Percentiles rank a stretch among this genome's conserved stretches.
Conservation (phyloP, 1,284 basidiomycete genomes). For the Cutaneotrichosporon spelunceum region DNA sequence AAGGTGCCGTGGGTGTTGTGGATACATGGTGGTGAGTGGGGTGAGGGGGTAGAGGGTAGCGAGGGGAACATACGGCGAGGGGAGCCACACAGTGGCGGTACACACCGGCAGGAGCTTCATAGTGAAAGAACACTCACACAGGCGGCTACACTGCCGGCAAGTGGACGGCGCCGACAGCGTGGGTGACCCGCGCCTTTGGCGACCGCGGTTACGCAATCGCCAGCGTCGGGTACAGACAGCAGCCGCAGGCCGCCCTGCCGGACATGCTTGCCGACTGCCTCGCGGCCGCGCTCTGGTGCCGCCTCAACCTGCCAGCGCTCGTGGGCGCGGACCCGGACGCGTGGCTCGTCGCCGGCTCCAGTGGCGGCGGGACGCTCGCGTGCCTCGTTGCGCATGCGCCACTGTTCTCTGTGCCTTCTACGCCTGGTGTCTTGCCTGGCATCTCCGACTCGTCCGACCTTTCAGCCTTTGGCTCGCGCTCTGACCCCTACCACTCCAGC, state of each 20-base stretch:
- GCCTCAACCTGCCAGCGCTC: constrained; percentile 5
- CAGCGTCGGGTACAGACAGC: constrained; percentile 33
- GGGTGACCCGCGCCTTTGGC: constrained; percentile 31
- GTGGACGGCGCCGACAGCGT: constrained; percentile 23
- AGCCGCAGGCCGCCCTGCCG: constrained; percentile 28
- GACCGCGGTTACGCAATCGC: constrained; percentile 32
- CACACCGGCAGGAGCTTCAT: too few species aligned
- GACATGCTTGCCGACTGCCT: constrained; percentile 31
- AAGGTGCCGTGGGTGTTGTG: constrained; percentile 22
- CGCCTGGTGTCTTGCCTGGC: too few species aligned
- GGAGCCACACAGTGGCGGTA: too few species aligned
- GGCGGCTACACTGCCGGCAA: constrained; percentile 25
- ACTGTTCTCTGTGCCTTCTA: neutral
- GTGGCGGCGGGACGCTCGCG: constrained; percentile 12
- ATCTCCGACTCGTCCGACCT: too few species aligned
- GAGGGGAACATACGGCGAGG: neutral
- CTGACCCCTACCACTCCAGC: too few species aligned
- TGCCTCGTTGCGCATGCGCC: constrained; percentile 5
- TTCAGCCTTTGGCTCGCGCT: too few species aligned
- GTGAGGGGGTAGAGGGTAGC: too few species aligned
- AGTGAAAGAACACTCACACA: constrained; percentile 7
- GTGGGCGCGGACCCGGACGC: constrained; percentile 23
- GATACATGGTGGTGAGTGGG: constrained; percentile 27
- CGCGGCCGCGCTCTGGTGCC: constrained; percentile 28
- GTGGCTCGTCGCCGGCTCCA: constrained; percentile 31